phyloP scores from a whole-genome alignment of 106 monocot species.

The Platanthera zijinensis region DNA sequence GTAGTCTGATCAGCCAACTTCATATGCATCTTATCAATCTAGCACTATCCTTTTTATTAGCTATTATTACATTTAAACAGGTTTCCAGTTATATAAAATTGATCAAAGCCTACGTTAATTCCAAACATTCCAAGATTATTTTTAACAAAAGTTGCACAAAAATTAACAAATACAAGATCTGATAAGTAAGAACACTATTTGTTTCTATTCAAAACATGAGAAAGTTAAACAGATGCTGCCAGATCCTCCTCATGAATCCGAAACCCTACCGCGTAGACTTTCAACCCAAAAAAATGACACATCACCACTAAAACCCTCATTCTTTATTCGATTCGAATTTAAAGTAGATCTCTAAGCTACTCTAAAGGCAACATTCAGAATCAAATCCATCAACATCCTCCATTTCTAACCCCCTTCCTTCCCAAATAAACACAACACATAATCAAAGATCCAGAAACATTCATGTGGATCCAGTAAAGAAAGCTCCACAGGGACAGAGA shows the following conservation, averaged over 20 bases:
- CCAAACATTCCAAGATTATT: too few species aligned
- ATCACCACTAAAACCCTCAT: too few species aligned
- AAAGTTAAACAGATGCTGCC: background rate
- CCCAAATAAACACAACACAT: background rate
- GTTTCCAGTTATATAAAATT: background rate
- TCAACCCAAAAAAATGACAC: too few species aligned
- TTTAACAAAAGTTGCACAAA: background rate
- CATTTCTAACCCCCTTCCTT: background rate
- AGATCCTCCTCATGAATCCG: background rate
- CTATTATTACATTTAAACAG: background rate
- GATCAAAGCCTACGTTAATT: background rate
- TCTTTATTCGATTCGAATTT: background rate
- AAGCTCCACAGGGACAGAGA: background rate
- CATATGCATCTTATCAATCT: background rate
- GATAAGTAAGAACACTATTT: background rate
- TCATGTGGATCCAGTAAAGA: background rate
- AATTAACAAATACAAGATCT: background rate
- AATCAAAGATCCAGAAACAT: background rate
- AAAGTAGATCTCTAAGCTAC: background rate
- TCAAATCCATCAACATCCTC: background rate
- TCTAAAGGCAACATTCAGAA: background rate
- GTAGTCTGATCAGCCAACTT: background rate
- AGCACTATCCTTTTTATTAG: background rate
- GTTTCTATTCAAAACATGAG: background rate
- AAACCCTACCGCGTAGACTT: background rate